phyloP scores from a whole-genome alignment of 2,329 filamentous ascomycete species.

The Amphichorda felina region DNA sequence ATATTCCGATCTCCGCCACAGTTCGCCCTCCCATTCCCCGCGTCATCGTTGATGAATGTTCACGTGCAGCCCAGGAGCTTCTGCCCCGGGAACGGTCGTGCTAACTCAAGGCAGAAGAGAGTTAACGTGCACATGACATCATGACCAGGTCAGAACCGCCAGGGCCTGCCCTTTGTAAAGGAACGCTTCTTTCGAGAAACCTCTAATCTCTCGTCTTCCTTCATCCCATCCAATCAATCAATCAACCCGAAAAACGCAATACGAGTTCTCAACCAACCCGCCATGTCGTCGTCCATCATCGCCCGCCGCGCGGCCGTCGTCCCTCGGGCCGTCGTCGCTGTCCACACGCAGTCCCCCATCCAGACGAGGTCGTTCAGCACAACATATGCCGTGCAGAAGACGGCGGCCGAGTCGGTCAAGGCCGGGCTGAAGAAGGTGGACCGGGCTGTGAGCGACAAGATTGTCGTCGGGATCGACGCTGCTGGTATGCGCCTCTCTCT shows the following conservation, averaged over 20 bases:
- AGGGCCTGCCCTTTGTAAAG: background rate
- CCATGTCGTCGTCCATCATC: slow-evolving; percentile 41
- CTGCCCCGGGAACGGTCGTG: background rate
- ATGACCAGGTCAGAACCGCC: background rate
- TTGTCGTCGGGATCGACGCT: slow-evolving; percentile 44
- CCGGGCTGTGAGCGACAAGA: slow-evolving; percentile 45
- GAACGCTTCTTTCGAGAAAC: no score
- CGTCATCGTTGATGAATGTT: no score
- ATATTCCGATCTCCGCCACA: no score
- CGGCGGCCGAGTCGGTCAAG: slow-evolving; percentile 41
- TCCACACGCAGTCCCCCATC: slow-evolving; percentile 13
- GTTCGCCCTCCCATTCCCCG: no score
- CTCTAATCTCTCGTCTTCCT: no score
- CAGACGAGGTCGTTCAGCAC: slow-evolving; percentile 37
- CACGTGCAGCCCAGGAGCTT: slow-evolving; percentile 2
- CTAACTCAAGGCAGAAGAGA: background rate
- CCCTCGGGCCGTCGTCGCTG: slow-evolving; percentile 22
- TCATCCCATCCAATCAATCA: background rate
- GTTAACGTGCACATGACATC: slow-evolving; percentile 3
- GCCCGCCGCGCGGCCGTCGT: slow-evolving; percentile 29
- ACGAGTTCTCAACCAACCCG: no score
- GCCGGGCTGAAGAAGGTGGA: slow-evolving; percentile 48
- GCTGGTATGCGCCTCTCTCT: slow-evolving; percentile 30
- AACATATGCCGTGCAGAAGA: slow-evolving; percentile 30
- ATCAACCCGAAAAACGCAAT: background rate